Base-by-base conservation (phyloP, 345 rosid species). In the Acer yangbiense region DNA sequence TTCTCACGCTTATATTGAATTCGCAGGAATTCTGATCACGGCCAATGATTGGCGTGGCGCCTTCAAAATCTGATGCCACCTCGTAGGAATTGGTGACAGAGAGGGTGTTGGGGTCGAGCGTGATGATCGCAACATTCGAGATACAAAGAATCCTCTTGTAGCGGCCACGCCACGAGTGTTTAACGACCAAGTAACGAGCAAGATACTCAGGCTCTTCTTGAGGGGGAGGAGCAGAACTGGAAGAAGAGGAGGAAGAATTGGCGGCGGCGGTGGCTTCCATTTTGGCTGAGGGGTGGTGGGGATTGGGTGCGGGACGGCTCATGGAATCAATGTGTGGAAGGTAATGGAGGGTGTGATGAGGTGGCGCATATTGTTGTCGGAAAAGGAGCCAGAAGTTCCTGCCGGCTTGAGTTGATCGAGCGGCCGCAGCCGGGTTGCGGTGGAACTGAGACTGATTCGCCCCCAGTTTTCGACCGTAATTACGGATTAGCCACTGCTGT, bases 151-250 rank as follows among this genome's bases (percentile, higher is more conserved):
- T 88, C 79, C 99, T 88, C 83, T 92, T 96, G 83, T 96, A 96
- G 41, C 97, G 91, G 41, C 99, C 99, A 3, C 99, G 94, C 99
- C 99, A 96, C 0, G 98, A 96, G 85, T 96, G 99, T 44, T 96
- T 96, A 70, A 94, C 81, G 21, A 94, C 97, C 65, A 90, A 13
- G 85, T 91, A 94, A 72, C 99, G 92, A 52, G 97, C 94, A 0
- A 96, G 89, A 80, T 94, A 96, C 92, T 96, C 99, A 0, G 91
- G 97, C 86, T 94, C 99, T 71, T 96, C 99, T 2, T 74, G 86
- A 14, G 82, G 80, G 8, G 76, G 76, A 41, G 86, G 54, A 1
- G 44, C 11, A 32, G 83, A 55, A 57, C 76, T 43, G 27, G 93
- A 32, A 29, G 86, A 72, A 52, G 68, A 16, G 11, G 86, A 74